Percentiles rank a stretch among this genome's conserved stretches.
Conservation (phyloP, 2,329 filamentous ascomycete species). For the Cladosporium phlei region DNA sequence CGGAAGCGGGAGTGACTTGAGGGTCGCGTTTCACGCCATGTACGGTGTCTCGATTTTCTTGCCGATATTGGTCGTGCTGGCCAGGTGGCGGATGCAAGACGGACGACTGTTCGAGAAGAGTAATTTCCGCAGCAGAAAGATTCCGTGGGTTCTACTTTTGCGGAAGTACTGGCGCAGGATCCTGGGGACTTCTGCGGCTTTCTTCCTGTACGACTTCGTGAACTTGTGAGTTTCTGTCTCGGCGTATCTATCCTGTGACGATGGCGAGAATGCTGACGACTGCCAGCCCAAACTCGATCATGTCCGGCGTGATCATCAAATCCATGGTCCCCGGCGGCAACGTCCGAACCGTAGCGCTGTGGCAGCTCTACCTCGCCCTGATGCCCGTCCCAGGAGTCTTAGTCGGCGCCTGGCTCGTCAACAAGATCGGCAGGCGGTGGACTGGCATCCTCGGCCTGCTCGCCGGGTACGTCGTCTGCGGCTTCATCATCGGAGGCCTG, state of each 20-base stretch:
- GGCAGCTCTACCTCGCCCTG: slow-evolving; percentile 44
- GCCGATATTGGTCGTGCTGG: slow-evolving; percentile 38
- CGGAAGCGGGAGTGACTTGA: slow-evolving; percentile 33
- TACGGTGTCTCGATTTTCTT: slow-evolving; percentile 44
- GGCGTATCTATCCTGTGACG: slow-evolving; percentile 33
- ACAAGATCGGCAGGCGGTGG: slow-evolving; percentile 46
- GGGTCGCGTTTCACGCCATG: slow-evolving; percentile 37
- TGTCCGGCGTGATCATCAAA: slow-evolving; percentile 41
- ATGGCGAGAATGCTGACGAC: slow-evolving; percentile 34
- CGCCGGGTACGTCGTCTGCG: slow-evolving; percentile 47
- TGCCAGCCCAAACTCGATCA: slow-evolving; percentile 30
- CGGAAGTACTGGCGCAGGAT: slow-evolving; percentile 46
- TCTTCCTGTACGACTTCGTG: slow-evolving; percentile 51
- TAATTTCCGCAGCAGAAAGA: slow-evolving; percentile 43
- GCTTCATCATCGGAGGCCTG: slow-evolving; percentile 48
- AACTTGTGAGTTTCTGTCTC: slow-evolving; percentile 37
- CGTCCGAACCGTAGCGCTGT: slow-evolving; percentile 44
- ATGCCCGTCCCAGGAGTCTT: slow-evolving; percentile 48
- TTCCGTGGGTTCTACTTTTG: slow-evolving; percentile 44
- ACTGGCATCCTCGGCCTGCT: slow-evolving; percentile 50
- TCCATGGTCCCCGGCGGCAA: slow-evolving; percentile 34
- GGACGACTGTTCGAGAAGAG: slow-evolving; percentile 45
- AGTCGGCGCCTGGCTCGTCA: slow-evolving; percentile 46
- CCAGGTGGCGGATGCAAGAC: slow-evolving; percentile 40
- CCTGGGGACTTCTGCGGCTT: slow-evolving; percentile 51